phyloP scores from a whole-genome alignment of 768 basidiomycete species.

The Harrya chromipes region DNA sequence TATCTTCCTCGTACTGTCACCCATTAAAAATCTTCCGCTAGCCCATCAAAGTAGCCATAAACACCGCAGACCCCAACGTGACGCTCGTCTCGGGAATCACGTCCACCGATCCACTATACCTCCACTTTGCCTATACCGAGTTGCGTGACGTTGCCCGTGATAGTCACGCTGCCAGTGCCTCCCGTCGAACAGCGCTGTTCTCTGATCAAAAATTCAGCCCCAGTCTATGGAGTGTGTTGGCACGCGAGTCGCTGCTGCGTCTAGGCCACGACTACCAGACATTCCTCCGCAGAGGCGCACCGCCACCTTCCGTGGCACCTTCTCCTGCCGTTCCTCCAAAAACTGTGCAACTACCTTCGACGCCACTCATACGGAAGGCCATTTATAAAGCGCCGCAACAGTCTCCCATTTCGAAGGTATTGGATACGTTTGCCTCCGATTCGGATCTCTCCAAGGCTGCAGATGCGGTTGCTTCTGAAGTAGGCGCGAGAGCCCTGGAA shows the following conservation, averaged over 20 bases:
- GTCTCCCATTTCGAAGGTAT: conserved; percentile 53
- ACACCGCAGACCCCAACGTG: conserved; percentile 50
- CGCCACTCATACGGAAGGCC: conserved; percentile 38
- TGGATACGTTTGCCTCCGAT: conserved; percentile 59
- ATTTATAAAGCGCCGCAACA: conserved; percentile 38
- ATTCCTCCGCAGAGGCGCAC: conserved; percentile 54
- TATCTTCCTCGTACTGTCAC: background rate
- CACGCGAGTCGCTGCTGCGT: conserved; percentile 54
- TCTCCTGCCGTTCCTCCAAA: conserved; percentile 29
- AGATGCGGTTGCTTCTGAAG: conserved; percentile 42
- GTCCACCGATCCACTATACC: conserved; percentile 49
- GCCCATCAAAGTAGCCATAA: conserved; percentile 45
- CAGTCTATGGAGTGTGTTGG: conserved; percentile 59
- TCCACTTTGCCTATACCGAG: conserved; percentile 67
- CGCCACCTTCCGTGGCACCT: conserved; percentile 19
- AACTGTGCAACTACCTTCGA: conserved; percentile 28
- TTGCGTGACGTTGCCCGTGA: conserved; percentile 51
- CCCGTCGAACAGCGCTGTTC: conserved; percentile 56
- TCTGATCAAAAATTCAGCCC: conserved; percentile 65
- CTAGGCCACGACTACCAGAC: conserved; percentile 70
- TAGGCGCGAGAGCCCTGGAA: conserved; percentile 16
- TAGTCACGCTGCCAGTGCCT: conserved; percentile 36
- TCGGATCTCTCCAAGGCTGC: conserved; percentile 51
- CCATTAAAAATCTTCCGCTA: conserved; percentile 24
- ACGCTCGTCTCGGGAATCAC: conserved; percentile 64